Evolutionary conservation across 2,329 filamentous ascomycete genomes (phyloP), one percentile per base, ranked within the genome.

Genomic region (Tothia fuscella): DNA sequence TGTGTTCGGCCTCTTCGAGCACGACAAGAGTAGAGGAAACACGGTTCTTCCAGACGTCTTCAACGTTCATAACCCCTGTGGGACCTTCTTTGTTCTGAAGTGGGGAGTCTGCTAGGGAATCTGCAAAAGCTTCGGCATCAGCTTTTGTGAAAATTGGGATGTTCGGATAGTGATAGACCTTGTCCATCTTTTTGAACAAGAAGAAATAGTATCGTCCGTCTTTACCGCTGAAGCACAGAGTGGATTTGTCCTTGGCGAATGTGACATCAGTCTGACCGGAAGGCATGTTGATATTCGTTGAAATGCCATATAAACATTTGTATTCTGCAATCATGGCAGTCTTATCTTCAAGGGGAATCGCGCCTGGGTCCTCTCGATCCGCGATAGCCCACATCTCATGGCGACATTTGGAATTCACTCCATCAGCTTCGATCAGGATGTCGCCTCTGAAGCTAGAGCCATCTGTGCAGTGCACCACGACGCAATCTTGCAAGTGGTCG

Each of bases 391-490:
- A 46, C 51, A 63, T 56, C 42, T 61, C 55, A 3, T 46, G 33
- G 4, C 65, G 50, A 2, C 62, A 51, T 0, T 45, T 48, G 47
- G 64, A 67, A 42, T 64, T 55, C 14, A 67, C 54, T 1, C 65
- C 64, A 34, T 67, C 64, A 0, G 60, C 57, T 0, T 64, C 62
- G 0, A 66, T 50, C 0, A 67, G 47, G 0, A 67, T 46, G 14
- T 57, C 51, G 0, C 60, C 64, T 1, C 46, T 28, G 26, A 56
- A 58, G 0, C 44, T 33, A 5, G 46, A 41, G 5, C 62, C 62
- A 17, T 60, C 54, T 3, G 43, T 36, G 1, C 57, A 60, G 2
- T 36, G 46, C 0, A 64, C 63, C 0, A 46, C 42, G 4, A 61
- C 59, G 4, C 51, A 51, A 5, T 50, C 35, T 0, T 51, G 44